Base-by-base conservation (phyloP, 257 asterid genomes). In the Solanum clarkiae region DNA sequence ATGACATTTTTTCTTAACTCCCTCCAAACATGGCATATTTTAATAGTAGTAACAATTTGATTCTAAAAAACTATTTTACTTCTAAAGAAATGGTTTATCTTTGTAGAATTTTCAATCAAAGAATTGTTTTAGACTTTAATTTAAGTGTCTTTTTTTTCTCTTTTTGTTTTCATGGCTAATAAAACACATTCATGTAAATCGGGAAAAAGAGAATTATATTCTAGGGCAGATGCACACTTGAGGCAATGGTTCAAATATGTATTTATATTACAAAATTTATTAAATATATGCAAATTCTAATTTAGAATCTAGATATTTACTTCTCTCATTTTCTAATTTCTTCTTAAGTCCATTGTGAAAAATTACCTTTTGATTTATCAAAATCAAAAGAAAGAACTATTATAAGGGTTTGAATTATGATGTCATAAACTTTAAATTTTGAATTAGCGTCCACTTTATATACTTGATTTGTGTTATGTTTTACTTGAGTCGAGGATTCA, bases 111-210 rank as follows among this genome's bases (percentile, higher is more conserved):
- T 68, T 16, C 24, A 15, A 10, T 16, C 24, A 15, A 10, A 17
- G 2, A 7, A 6, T 68, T 17, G 24, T 68, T 16, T 56, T 36
- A 6, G 6, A 4, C 3, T 49, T 36, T 14, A 4, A 16, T 69
- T 16, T 4, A 36, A 69, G 7, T 9, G 8, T 36, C 7, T 32
- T 15, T 66, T 66, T 0, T 32, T 29, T 9, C 16, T 15, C 5
- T 36, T 0, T 69, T 0, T 4, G 5, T 9, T 4, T 32, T 14
- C 4, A 2, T 2, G 0, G 1, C 79, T 36, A 0, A 4, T 8
- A 1, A 69, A 69, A 36, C 6, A 40, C 9, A 15, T 40, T 69
- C 24, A 69, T 16, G 17, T 17, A 40, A 36, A 68, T 8, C 20
- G 3, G n/a, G 2, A 20, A 0, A 6, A 4, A 17, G 3, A 7